These are phyloP conservation scores for Botrytis paeoniae DNA, from an alignment of 2,329 filamentous ascomycete species.

Conservation along the genomic window DNA sequence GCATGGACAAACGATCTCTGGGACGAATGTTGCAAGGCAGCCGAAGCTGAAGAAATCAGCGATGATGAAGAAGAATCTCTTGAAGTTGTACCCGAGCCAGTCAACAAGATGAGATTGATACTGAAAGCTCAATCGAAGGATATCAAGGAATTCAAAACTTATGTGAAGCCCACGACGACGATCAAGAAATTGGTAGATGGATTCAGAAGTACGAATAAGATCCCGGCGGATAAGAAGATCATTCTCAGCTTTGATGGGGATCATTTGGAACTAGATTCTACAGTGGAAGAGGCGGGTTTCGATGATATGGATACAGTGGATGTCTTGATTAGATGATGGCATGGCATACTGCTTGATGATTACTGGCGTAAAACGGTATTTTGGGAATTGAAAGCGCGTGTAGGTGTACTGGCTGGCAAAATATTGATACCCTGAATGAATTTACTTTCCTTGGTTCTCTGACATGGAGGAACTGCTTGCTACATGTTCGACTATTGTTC, in stretches of 20 bases:
- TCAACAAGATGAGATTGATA: slow-evolving; percentile 47
- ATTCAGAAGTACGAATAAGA: slow-evolving; percentile 54
- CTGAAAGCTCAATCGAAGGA: slow-evolving; percentile 49
- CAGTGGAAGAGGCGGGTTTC: slow-evolving; percentile 66
- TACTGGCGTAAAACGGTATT: not conserved
- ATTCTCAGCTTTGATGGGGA: slow-evolving; percentile 75
- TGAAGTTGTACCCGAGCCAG: slow-evolving; percentile 15
- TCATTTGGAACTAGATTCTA: slow-evolving; percentile 56
- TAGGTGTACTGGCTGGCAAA: not conserved
- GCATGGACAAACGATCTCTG: slow-evolving; percentile 70
- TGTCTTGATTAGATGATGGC: slow-evolving; percentile 45
- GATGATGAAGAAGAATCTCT: slow-evolving; percentile 30
- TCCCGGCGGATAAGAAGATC: slow-evolving; percentile 53
- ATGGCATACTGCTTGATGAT: not conserved
- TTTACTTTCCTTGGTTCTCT: not conserved
- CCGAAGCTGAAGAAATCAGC: slow-evolving; percentile 23
- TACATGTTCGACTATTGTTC: not conserved
- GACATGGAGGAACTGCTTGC: not conserved
- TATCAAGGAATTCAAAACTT: slow-evolving; percentile 49
- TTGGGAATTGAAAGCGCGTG: not conserved
- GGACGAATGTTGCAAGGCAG: slow-evolving; percentile 35
- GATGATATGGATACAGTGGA: slow-evolving; percentile 74
- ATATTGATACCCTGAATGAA: slow-evolving; percentile 8
- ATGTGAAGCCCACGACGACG: slow-evolving; percentile 53
- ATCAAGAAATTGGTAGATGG: slow-evolving; percentile 60